Percentiles rank a stretch among this genome's conserved stretches.
These are phyloP conservation scores for Phytophthora sp. DNA, from an alignment of 352 stramenopile genomes.

Conservation along the genomic window DNA sequence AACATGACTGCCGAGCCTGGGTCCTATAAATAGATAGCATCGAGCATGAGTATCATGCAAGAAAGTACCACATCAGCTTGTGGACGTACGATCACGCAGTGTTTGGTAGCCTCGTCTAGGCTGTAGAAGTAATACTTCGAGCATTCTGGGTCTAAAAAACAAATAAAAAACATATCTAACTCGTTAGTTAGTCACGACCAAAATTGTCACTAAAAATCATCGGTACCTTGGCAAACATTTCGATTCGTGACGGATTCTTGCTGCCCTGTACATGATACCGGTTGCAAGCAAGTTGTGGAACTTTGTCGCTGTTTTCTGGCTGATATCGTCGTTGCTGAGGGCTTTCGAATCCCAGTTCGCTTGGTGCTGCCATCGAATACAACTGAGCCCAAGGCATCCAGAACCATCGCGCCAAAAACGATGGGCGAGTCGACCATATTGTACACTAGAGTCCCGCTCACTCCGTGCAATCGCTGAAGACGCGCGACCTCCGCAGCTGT, in stretches of 20 bases:
- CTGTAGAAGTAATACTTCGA: constrained; percentile 69
- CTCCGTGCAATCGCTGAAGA: constrained; percentile 59
- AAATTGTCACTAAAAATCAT: not conserved
- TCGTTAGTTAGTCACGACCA: not conserved
- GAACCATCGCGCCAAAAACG: constrained; percentile 65
- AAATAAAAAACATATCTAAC: not conserved
- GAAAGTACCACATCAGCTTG: not conserved
- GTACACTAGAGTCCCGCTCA: constrained; percentile 55
- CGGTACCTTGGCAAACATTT: constrained; percentile 61
- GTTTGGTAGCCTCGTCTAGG: constrained; percentile 49
- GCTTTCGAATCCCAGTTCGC: constrained; percentile 33
- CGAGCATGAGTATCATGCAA: not conserved
- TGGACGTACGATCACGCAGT: constrained; percentile 61
- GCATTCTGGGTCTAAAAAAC: constrained; percentile 57
- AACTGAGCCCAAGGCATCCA: constrained; percentile 51
- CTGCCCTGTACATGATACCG: constrained; percentile 40
- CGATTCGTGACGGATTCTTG: constrained; percentile 45
- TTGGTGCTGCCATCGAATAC: constrained; percentile 53
- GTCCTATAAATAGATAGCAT: constrained; percentile 35
- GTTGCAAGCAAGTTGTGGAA: constrained; percentile 2
- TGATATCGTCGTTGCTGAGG: not conserved
- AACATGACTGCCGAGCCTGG: constrained; percentile 44
- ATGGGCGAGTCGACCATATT: constrained; percentile 75
- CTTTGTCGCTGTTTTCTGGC: not conserved
- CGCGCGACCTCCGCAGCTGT: constrained; percentile 46